Evolutionary conservation across 1,139 yeast species (phyloP), one percentile per base, ranked within the genome.

Genomic region (Zygosaccharomyces pseudobailii): DNA sequence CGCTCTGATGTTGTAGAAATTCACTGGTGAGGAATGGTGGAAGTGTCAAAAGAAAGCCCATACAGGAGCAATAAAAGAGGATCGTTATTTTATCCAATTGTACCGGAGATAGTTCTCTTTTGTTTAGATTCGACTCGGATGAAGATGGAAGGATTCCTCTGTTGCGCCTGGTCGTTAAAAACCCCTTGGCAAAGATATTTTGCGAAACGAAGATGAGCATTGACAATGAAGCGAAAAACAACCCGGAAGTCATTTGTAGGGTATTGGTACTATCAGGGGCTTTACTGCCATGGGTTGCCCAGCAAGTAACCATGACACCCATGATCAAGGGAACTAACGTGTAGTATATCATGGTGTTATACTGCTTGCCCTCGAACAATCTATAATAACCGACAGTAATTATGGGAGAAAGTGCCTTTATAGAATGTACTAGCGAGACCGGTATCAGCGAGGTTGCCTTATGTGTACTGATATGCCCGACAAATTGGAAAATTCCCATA

Each of bases 401-500:
- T 33, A 90, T 72, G 2, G 97, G 97, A 39, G 95, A 84, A 40
- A 89, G 72, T 1, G 96, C 92, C 69, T 90, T 90, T 57, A 90
- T 82, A 17, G 96, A 89, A 66, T 89, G 96, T 24, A 90, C 96
- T 55, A 90, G 70, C 4, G 96, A 86, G 17, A 90, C 96, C 0
- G 97, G 96, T 41, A 90, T 86, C 52, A 84, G 68, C 3, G 89
- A 78, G 2, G 96, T 88, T 22, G 97, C 92, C 66, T 86, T 85
- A 65, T 89, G 96, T 5, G 95, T 80, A 9, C 95, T 80, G 51
- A 89, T 79, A 66, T 90, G 97, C 19, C 97, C 97, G 27, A 83
- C 72, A 54, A 90, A 85, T 70, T 90, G 97, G 68, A 90, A 90
- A 49, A 82, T 71, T 3, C 97, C 97, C 96, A 90, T 87, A 21